Evolutionary conservation across 2,329 filamentous ascomycete genomes (phyloP).

Genomic region (Dryadomyces quercus-mongolicae): DNA sequence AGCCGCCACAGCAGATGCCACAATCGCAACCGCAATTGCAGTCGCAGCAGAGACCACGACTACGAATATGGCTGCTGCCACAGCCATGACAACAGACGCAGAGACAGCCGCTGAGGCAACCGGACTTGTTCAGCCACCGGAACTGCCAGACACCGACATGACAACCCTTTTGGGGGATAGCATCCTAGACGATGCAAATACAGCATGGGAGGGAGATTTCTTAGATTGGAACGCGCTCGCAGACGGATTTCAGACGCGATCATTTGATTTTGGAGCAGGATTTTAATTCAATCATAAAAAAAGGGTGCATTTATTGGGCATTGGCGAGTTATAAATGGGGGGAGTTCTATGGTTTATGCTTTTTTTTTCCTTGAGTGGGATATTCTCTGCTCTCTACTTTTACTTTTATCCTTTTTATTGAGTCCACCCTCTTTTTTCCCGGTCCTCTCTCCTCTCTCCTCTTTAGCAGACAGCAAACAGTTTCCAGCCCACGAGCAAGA

Average conservation of each 20-base stretch:
- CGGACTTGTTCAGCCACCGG: neutral
- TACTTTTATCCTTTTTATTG: too few relatives aligned
- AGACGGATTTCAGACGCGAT: constrained; percentile 5
- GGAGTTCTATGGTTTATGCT: neutral
- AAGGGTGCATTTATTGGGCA: too few relatives aligned
- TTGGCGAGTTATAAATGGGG: neutral
- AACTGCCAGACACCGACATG: constrained; percentile 4
- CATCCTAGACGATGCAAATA: neutral
- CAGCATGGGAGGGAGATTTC: constrained; percentile 8
- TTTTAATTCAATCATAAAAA: too few relatives aligned
- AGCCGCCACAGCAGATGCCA: too few relatives aligned
- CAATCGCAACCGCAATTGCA: neutral
- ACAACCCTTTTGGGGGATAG: constrained; percentile 3
- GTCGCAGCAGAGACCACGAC: neutral
- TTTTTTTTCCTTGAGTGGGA: too few relatives aligned
- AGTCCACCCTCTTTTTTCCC: neutral
- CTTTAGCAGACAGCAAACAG: constrained; percentile 7
- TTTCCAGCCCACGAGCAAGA: constrained; percentile 16
- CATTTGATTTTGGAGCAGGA: constrained; percentile 2
- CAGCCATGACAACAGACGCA: neutral
- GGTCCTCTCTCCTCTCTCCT: neutral
- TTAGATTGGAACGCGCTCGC: constrained; percentile 11
- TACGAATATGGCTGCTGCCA: too few relatives aligned
- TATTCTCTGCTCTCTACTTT: too few relatives aligned
- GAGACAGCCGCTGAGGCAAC: neutral